These are phyloP conservation scores for Lentinula sp. DNA, from an alignment of 768 basidiomycete species.

Conservation along the genomic window DNA sequence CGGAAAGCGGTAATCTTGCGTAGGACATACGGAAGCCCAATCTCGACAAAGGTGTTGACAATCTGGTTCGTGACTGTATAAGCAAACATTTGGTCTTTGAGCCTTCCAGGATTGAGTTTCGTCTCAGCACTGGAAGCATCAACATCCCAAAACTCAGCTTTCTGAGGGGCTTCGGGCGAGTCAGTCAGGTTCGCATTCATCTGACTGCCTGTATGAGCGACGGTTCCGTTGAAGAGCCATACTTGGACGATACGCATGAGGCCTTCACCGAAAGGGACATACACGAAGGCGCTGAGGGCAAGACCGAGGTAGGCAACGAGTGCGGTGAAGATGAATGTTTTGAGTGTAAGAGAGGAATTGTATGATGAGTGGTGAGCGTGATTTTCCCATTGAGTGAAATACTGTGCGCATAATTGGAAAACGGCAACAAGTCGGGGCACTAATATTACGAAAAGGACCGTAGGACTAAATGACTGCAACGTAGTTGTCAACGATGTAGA, in stretches of 20 bases:
- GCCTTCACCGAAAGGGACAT: conserved; percentile 87
- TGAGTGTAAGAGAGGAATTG: conserved; percentile 77
- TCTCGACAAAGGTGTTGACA: conserved; percentile 70
- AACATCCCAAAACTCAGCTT: conserved; percentile 38
- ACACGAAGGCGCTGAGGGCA: conserved; percentile 89
- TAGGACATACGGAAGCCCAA: conserved; percentile 74
- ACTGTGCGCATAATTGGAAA: conserved; percentile 63
- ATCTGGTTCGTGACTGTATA: conserved; percentile 87
- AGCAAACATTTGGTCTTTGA: conserved; percentile 92
- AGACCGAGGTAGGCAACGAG: conserved; percentile 90
- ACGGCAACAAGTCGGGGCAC: conserved; percentile 75
- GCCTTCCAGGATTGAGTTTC: conserved; percentile 61
- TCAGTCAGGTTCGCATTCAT: conserved; percentile 1
- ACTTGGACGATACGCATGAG: conserved; percentile 61
- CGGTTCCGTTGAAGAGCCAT: conserved; percentile 29
- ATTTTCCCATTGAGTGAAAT: conserved; percentile 90
- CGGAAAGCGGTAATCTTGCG: conserved; percentile 50
- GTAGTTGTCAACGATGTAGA: neutral
- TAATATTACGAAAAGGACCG: conserved; percentile 72
- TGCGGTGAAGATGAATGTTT: conserved; percentile 73
- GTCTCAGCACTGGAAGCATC: conserved; percentile 42
- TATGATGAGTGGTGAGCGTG: conserved; percentile 77
- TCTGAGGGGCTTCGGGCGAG: conserved; percentile 3
- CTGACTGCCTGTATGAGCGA: conserved; percentile 11
- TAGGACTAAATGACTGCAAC: conserved; percentile 70